These are phyloP conservation scores for Marchantia paleacea DNA, from an alignment of 225 moss, liverwort and hornwort species.

Conservation along the genomic window DNA sequence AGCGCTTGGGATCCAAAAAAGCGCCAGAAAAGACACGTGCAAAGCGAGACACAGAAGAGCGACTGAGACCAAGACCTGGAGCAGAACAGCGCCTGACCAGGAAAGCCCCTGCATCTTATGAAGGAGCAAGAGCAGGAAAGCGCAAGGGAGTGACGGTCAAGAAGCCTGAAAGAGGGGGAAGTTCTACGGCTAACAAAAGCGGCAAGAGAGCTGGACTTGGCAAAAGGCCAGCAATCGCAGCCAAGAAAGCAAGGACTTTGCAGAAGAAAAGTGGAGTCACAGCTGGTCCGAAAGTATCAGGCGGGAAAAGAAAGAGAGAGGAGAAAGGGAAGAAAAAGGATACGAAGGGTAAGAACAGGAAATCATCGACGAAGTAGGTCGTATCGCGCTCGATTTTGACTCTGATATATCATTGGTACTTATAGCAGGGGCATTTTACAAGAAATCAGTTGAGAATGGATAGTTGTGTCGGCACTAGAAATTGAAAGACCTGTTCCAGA, in stretches of 20 bases:
- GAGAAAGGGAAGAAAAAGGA: constrained; percentile 46
- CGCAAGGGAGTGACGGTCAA: constrained; percentile 60
- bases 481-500: not conserved
- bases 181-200: constrained; percentile 31
- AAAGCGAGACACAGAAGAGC: constrained; percentile 18
- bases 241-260: constrained; percentile 66
- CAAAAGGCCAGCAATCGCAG: constrained; percentile 85
- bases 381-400: not conserved
- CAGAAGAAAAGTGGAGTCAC: constrained; percentile 50
- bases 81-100: constrained; percentile 40
- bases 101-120: constrained; percentile 66
- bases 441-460: constrained; percentile 7
- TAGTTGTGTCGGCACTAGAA: constrained; percentile 9
- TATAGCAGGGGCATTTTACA: not conserved
- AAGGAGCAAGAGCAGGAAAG: constrained; percentile 75
- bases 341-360: constrained; percentile 10
- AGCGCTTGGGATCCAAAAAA: constrained; percentile 66
- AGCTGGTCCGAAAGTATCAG: constrained; percentile 27
- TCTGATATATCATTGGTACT: not conserved
- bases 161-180: constrained; percentile 31
- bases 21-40: constrained; percentile 19
- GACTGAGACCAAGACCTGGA: constrained; percentile 25
- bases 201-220: constrained; percentile 38
- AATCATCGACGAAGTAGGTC: constrained; percentile 16
- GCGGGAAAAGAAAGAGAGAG: constrained; percentile 48